Conservation (phyloP, 2,329 filamentous ascomycete genomes). For the Talaromyces funiculosus region DNA sequence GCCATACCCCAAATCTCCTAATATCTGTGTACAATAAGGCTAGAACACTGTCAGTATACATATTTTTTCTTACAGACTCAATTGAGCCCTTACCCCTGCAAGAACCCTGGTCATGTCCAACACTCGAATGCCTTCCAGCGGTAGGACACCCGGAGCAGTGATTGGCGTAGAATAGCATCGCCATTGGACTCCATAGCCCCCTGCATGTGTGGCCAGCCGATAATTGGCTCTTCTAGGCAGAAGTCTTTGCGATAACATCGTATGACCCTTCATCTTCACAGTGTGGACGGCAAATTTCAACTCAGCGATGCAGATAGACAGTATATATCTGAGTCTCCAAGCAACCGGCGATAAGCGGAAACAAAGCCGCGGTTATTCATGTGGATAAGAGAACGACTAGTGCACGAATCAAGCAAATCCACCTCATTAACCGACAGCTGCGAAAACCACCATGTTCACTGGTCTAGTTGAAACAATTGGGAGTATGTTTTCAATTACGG, state of each 20-base stretch:
- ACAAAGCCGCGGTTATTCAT: neutral
- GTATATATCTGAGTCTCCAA: neutral
- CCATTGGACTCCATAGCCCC: slow-evolving; percentile 18
- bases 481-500: slow-evolving; percentile 55
- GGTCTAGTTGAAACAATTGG: slow-evolving; percentile 90
- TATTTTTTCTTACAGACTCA: neutral
- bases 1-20: slow-evolving; percentile 93
- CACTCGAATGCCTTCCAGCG: slow-evolving; percentile 79
- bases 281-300: neutral
- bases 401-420: neutral
- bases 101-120: slow-evolving; percentile 96
- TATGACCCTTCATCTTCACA: neutral
- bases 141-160: slow-evolving; percentile 48
- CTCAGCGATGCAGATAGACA: neutral
- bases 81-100: slow-evolving; percentile 65
- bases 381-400: neutral
- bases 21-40: slow-evolving; percentile 96
- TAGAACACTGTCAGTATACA: slow-evolving; percentile 34
- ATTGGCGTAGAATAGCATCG: slow-evolving; percentile 39
- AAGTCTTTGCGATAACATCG: slow-evolving; percentile 22
- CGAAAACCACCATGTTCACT: slow-evolving; percentile 71
- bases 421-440: neutral
- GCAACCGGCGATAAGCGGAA: neutral
- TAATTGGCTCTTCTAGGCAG: neutral
- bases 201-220: neutral